Percentiles rank a stretch among this genome's conserved stretches.
These are phyloP conservation scores for Coprinopsis sp. DNA, from an alignment of 768 basidiomycete species.

Conservation along the genomic window DNA sequence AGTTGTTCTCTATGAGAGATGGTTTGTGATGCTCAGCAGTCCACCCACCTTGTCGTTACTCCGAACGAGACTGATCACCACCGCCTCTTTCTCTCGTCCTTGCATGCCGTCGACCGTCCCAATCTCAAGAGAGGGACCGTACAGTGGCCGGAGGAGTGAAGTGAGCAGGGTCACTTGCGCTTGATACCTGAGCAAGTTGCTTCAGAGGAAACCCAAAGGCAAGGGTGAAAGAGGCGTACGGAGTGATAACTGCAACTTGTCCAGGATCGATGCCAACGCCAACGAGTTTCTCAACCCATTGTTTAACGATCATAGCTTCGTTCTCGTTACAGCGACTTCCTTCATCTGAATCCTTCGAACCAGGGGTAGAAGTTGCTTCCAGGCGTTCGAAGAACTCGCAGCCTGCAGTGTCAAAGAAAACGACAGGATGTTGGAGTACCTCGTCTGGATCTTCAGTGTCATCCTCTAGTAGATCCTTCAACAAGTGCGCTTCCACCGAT, in stretches of 20 bases:
- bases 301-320: slow-evolving; percentile 80
- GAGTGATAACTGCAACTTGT: slow-evolving; percentile 87
- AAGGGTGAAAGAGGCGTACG: slow-evolving; percentile 39
- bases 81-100: slow-evolving; percentile 92
- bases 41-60: slow-evolving; percentile 74
- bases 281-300: slow-evolving; percentile 78
- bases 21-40: not conserved
- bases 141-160: slow-evolving; percentile 64
- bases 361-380: slow-evolving; percentile 27
- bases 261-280: slow-evolving; percentile 53
- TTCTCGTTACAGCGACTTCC: slow-evolving; percentile 94
- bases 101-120: slow-evolving; percentile 98
- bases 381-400: slow-evolving; percentile 89
- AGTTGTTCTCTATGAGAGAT: not conserved
- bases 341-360: slow-evolving; percentile 65
- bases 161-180: slow-evolving; percentile 87
- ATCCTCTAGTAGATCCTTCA: slow-evolving; percentile 64
- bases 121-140: slow-evolving; percentile 73
- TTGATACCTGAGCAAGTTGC: slow-evolving; percentile 69
- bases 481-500: slow-evolving; percentile 66
- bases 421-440: slow-evolving; percentile 67
- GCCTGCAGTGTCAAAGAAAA: slow-evolving; percentile 93
- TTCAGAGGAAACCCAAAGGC: not conserved
- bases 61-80: slow-evolving; percentile 88
- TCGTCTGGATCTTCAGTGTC: slow-evolving; percentile 65